Evolutionary conservation across 352 stramenopile species (phyloP).

Genomic region (Globisporangium mamillatum): DNA sequence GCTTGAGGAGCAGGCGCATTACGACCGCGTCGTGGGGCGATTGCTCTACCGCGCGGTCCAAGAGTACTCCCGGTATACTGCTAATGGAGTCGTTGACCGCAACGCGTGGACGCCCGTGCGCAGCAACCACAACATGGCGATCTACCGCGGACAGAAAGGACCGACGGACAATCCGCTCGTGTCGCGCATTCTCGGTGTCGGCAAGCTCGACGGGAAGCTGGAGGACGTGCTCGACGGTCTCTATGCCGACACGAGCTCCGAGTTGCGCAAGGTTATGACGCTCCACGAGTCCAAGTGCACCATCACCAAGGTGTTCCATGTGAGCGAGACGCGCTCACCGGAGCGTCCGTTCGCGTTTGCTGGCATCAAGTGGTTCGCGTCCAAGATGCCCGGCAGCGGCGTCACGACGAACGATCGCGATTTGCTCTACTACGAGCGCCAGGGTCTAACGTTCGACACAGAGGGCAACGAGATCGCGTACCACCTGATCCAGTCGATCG

Average conservation of each 20-base stretch:
- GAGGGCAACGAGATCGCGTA: constrained; percentile 45
- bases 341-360: constrained; percentile 38
- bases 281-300: constrained; percentile 31
- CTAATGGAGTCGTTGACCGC: constrained; percentile 2
- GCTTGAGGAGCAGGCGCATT: not conserved
- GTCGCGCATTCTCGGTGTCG: constrained; percentile 16
- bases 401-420: constrained; percentile 28
- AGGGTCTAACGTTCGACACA: constrained; percentile 44
- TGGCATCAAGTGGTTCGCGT: constrained; percentile 48
- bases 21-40: not conserved
- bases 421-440: constrained; percentile 43
- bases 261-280: constrained; percentile 29
- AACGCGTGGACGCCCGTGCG: constrained; percentile 19
- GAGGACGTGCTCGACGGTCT: constrained; percentile 45
- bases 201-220: constrained; percentile 10
- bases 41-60: not conserved
- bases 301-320: constrained; percentile 29
- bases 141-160: constrained; percentile 18
- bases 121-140: constrained; percentile 14
- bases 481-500: constrained; percentile 57
- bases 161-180: not conserved
- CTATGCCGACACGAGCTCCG: constrained; percentile 38
- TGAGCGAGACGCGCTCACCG: constrained; percentile 23
- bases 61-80: not conserved
- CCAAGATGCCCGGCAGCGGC: constrained; percentile 27